Evolutionary conservation across 1,284 basidiomycete genomes (phyloP), one percentile per base, ranked within the genome.

Genomic region (Blastosporella zonata): DNA sequence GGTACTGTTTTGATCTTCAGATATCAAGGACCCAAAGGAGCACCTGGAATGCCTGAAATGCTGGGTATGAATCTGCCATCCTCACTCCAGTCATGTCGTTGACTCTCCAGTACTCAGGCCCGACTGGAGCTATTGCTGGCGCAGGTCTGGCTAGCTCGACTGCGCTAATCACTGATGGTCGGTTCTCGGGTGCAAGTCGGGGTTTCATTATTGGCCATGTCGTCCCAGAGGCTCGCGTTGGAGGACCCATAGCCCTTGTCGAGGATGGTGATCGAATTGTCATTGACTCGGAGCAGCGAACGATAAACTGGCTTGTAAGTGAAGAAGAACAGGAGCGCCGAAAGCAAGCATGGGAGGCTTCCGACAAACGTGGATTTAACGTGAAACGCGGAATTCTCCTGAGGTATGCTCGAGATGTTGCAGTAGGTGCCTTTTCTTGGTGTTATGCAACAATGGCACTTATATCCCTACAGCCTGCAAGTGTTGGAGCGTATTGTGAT

Each of bases 1-100:
- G 93, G 93, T 0, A 90, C 79, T 55, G 85, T 96, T 25, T 78
- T 97, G 51, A 87, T 98, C 40, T 86, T 98, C 71, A 79, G 95
- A 54, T 98, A 98, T 68, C 90, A 96, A 67, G 95, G 95, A 18
- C 95, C 95, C 2, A 96, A 94, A 69, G 94, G 95, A 48, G 95
- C 87, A 23, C 95, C 94, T 17, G 94, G 95, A 41, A 98, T 98
- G 96, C 96, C 96, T 13, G 96, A 98, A 69, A 82, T 79, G 78
- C 64, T 81, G 43, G 76, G 75, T 78, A 60, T 58, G 34, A 22
- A 25, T 20, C 9, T 36, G 18, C 25, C 9, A 29, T 21, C 20
- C 8, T 18, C 2, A 6, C 12, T 2, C 29, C 15, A 9, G 29
- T 17, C 23, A 34, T 50, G 34, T 58, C 37, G 55, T 45, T 49